Conservation (phyloP, 495 filamentous ascomycete genomes). For the Penicillium turbatum region DNA sequence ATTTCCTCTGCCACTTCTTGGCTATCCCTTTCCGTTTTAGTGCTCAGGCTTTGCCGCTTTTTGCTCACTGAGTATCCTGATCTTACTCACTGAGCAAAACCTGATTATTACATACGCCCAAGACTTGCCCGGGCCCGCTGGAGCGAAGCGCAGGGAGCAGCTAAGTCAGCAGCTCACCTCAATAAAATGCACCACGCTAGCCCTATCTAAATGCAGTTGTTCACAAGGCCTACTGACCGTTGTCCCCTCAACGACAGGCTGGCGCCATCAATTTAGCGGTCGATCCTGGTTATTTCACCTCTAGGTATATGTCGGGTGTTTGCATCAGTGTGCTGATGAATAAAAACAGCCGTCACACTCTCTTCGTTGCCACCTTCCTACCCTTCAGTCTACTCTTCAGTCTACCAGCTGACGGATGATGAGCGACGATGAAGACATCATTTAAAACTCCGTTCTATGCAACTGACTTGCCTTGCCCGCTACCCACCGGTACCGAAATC, state of each 20-base stretch:
- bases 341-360: neutral
- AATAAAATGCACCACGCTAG: constrained; percentile 8
- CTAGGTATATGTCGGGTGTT: neutral
- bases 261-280: too few relatives aligned
- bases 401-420: neutral
- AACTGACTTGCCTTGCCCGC: constrained; percentile 20
- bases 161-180: constrained; percentile 11
- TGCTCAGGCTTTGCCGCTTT: neutral
- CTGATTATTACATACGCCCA: too few relatives aligned
- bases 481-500: constrained; percentile 26
- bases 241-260: too few relatives aligned
- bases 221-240: too few relatives aligned
- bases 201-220: constrained; percentile 1
- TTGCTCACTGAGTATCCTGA: constrained; percentile 12
- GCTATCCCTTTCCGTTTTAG: too few relatives aligned
- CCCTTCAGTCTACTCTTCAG: neutral
- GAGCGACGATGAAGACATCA: constrained; percentile 2
- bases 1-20: too few relatives aligned
- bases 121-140: too few relatives aligned
- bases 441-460: constrained; percentile 14
- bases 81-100: too few relatives aligned
- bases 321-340: neutral
- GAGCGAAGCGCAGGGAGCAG: constrained; percentile 1
- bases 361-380: neutral
- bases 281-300: too few relatives aligned